These are phyloP conservation scores for Talaromyces sp. DNA, from an alignment of 2,329 filamentous ascomycete genomes.

Conservation along the genomic window DNA sequence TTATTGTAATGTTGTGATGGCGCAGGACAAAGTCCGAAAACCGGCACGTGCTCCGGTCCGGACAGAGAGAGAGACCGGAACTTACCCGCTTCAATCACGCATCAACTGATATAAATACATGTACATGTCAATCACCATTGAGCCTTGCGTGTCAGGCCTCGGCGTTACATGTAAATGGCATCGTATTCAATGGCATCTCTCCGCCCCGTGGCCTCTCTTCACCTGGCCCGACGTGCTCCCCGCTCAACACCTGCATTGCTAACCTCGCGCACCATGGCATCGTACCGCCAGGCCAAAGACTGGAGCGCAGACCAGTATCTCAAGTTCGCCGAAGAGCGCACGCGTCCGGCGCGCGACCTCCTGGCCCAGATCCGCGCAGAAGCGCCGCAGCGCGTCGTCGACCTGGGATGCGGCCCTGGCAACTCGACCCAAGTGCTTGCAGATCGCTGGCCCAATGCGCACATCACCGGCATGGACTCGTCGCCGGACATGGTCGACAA, in stretches of 20 bases:
- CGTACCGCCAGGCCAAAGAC: constrained; percentile 25
- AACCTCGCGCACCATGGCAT: not conserved
- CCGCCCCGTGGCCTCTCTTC: not conserved
- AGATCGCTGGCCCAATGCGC: constrained; percentile 44
- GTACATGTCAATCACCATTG: too few relatives aligned
- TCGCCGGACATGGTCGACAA: constrained; percentile 53
- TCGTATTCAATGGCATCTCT: not conserved
- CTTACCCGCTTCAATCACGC: too few relatives aligned
- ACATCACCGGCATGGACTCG: constrained; percentile 51
- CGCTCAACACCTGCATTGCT: not conserved
- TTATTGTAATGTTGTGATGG: too few relatives aligned
- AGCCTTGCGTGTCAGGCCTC: too few relatives aligned
- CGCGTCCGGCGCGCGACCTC: constrained; percentile 51
- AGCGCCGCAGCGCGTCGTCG: constrained; percentile 45
- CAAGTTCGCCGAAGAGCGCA: constrained; percentile 52
- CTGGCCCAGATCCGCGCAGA: constrained; percentile 44
- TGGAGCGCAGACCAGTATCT: constrained; percentile 58
- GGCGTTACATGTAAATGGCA: too few relatives aligned
- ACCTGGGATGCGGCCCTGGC: constrained; percentile 58
- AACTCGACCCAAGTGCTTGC: constrained; percentile 53
- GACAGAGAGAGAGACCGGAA: too few relatives aligned
- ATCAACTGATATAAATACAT: not conserved
- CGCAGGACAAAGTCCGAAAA: too few relatives aligned
- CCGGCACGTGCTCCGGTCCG: too few relatives aligned
- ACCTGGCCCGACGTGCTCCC: too few relatives aligned